Evolutionary conservation across 2,329 filamentous ascomycete species (phyloP).

Genomic region (Hymenoscyphus infarciens): DNA sequence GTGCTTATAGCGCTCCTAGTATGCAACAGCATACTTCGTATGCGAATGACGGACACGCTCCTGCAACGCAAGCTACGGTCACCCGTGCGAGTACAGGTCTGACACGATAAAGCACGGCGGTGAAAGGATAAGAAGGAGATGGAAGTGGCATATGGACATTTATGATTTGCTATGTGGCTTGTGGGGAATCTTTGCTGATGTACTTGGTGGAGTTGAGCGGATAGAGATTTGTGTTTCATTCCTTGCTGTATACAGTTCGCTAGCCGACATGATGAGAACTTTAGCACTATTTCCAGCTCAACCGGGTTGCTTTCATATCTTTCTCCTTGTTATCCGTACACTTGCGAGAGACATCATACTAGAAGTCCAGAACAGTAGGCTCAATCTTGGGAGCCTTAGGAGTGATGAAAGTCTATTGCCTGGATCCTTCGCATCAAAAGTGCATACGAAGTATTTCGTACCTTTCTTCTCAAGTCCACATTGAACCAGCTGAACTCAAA

Average conservation of each 20-base stretch:
- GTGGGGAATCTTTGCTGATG: background rate
- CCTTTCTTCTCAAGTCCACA: too few species aligned
- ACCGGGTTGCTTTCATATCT: background rate
- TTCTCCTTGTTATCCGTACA: too few species aligned
- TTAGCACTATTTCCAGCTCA: background rate
- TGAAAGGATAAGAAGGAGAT: background rate
- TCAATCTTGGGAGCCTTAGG: too few species aligned
- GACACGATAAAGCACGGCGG: background rate
- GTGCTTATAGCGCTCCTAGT: slow-evolving; percentile 16
- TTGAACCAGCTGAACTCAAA: too few species aligned
- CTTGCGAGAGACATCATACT: too few species aligned
- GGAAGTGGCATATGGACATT: background rate
- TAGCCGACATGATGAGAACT: background rate
- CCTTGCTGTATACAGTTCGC: background rate
- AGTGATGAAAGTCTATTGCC: too few species aligned
- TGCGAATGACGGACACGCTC: background rate
- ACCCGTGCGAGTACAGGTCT: background rate
- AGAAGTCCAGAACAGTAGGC: too few species aligned
- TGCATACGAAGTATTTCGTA: too few species aligned
- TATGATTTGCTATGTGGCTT: background rate
- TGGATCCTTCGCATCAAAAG: too few species aligned
- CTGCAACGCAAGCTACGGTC: background rate
- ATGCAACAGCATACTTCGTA: background rate
- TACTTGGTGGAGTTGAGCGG: background rate
- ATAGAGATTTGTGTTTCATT: background rate